Conservation (phyloP, 495 filamentous ascomycete genomes). For the Thozetella sp. region DNA sequence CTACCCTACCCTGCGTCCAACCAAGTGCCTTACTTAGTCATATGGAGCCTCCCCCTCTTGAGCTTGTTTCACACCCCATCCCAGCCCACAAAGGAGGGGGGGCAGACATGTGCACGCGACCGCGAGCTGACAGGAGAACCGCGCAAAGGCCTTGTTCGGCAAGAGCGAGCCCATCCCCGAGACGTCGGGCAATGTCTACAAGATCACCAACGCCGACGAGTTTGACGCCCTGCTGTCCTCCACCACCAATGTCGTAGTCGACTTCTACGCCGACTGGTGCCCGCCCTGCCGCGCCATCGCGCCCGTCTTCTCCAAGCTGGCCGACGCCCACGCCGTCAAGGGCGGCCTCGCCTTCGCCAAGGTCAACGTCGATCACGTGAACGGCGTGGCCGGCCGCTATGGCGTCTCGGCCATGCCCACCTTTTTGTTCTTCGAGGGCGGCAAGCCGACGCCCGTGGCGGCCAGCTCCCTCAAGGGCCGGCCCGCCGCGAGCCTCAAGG, state of each 20-base stretch:
- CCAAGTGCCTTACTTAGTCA: too few relatives aligned
- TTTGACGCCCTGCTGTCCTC: constrained; percentile 31
- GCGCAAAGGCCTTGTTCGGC: not conserved
- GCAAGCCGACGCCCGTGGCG: constrained; percentile 62
- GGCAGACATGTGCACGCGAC: not conserved
- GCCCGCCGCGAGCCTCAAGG: not conserved
- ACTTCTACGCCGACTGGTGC: constrained; percentile 65
- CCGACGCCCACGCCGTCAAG: constrained; percentile 36
- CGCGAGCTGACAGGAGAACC: not conserved
- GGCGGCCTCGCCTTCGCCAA: constrained; percentile 55
- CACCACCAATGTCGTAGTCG: constrained; percentile 35
- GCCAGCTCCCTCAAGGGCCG: constrained; percentile 28
- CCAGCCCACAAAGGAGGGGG: not conserved
- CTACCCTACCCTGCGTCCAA: too few relatives aligned
- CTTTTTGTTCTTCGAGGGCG: constrained; percentile 81
- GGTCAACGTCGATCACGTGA: constrained; percentile 55
- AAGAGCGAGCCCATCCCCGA: constrained; percentile 12
- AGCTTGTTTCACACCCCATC: too few relatives aligned
- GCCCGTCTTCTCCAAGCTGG: constrained; percentile 56
- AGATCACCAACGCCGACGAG: constrained; percentile 26
- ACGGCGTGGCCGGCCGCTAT: constrained; percentile 45
- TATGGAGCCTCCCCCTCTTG: too few relatives aligned
- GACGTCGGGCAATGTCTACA: constrained; percentile 15
- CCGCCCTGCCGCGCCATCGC: constrained; percentile 65
- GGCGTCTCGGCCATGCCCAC: constrained; percentile 69